Evolutionary conservation across 768 basidiomycete species (phyloP), one percentile per base, ranked within the genome.

Genomic region (Lanmaoa rubissima): DNA sequence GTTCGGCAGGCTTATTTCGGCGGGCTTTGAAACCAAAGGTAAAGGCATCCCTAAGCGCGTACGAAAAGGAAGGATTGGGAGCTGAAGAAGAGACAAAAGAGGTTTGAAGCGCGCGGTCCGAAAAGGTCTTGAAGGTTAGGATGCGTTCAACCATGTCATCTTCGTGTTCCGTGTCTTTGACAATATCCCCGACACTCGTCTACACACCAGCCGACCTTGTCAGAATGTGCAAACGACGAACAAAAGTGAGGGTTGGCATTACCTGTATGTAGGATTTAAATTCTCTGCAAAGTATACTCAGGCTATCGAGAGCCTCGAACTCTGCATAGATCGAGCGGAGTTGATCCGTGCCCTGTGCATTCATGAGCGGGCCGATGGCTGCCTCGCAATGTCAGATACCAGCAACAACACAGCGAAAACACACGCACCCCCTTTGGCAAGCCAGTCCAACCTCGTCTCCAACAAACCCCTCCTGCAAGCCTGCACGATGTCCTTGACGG

Each of bases 1-100:
- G 86, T 72, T 96, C 94, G 0, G 94, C 93, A 8, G 93, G 92
- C 65, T 91, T 94, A 66, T 84, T 87, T 31, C 85, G 80, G 42
- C 88, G 82, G 2, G 81, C 78, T 68, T 86, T 86, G 76, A 94
- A 94, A 24, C 88, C 91, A 31, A 65, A 74, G 4, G 79, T 71
- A 71, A 95, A 94, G 1, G 88, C 88, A 53, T 91, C 88, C 2
- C 75, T 75, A 12, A 88, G 75, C 1, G 88, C 88, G 57, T 91
- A 88, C 5, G 75, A 61, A 66, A 90, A 90, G 5, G 83, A 79
- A 48, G 78, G 69, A 65, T 84, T 81, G 1, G 79, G 73, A 12
- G 69, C 72, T n/a, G 55, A 56, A 5, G 75, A 48, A 2, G 75
- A 75, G 17, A 79, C 63, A 69, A 92, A 92, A 39, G 83, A 78